Percentiles rank a stretch among this genome's conserved stretches.
Conservation (phyloP, 495 filamentous ascomycete species). For the Friedmanniomyces simplex region DNA sequence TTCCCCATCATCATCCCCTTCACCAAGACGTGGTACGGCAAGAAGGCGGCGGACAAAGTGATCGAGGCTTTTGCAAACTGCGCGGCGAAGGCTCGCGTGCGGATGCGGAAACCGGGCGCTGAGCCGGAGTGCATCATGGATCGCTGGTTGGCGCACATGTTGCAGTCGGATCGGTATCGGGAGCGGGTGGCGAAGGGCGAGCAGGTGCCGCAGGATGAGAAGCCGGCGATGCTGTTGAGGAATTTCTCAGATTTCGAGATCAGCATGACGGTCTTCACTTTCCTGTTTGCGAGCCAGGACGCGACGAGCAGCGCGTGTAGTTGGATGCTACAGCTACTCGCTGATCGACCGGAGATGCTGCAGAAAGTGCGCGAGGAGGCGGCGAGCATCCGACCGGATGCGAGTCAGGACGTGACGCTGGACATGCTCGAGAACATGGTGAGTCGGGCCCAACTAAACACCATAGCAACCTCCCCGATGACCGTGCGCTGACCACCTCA, state of each 20-base stretch:
- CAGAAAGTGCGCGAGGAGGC: slow-evolving; percentile 92
- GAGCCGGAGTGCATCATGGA: slow-evolving; percentile 88
- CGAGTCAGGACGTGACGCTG: slow-evolving; percentile 57
- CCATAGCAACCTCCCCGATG: neutral
- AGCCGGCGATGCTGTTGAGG: slow-evolving; percentile 71
- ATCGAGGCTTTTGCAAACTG: slow-evolving; percentile 83
- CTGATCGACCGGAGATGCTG: slow-evolving; percentile 83
- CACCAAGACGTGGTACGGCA: slow-evolving; percentile 95
- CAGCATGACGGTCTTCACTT: slow-evolving; percentile 89
- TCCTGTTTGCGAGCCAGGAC: slow-evolving; percentile 96
- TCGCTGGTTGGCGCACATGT: slow-evolving; percentile 77
- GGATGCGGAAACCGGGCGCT: slow-evolving; percentile 77
- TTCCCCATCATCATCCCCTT: slow-evolving; percentile 96
- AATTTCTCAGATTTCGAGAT: slow-evolving; percentile 90
- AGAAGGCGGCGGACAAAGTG: slow-evolving; percentile 90
- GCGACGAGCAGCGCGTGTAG: slow-evolving; percentile 87
- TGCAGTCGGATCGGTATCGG: slow-evolving; percentile 67
- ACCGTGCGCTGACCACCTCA: neutral
- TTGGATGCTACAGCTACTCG: slow-evolving; percentile 92
- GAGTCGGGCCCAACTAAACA: neutral
- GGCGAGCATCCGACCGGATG: slow-evolving; percentile 60
- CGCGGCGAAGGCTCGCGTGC: slow-evolving; percentile 81
- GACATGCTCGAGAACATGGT: slow-evolving; percentile 76
- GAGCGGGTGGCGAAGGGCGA: slow-evolving; percentile 60
- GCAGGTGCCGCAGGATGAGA: slow-evolving; percentile 56